Base-by-base conservation (phyloP, 1,284 basidiomycete species). In the Trametes pubescens region DNA sequence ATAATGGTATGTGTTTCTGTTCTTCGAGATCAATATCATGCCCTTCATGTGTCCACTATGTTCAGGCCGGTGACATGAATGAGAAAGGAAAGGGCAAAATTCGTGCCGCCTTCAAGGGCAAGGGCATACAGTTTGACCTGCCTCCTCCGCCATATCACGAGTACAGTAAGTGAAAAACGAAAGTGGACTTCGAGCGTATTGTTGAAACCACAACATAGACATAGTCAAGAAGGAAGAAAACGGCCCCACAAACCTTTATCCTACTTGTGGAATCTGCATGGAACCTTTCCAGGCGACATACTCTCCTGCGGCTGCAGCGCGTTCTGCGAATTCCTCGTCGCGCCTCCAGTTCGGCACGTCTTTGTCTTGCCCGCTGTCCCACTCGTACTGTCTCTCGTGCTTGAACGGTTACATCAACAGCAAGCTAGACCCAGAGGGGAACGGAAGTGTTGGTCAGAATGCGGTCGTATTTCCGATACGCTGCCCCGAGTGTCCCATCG, bases 201-300 rank as follows among this genome's bases (percentile, higher is more conserved):
- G 16, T 32, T 48, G 0, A 49, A 16, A 43, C 40, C 47, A 40
- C 47, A 1, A 16, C 29, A 9, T 0, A 22, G 26, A 34, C 18
- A 16, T 10, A 18, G 35, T 60, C 48, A 64, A 64, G 22, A 34
- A 55, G 34, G 66, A 66, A 47, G 63, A 67, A 34, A 55, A 21
- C 4, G 4, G 1, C 72, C 6, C 24, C 11, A 7, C 37, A 11
- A 32, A 37, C 29, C 38, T 51, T 16, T 54, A 68, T 55, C 70
- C 72, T 0, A 73, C 43, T 2, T 81, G 80, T 57, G 79, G 78
- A 4, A 80, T 81, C 46, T 81, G 80, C 71, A 71, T 80, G 62
- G 79, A 81, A 47, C 62, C 75, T 3, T 79, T 80, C 62, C 75
- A 77, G 44, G 65, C 65, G 11, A 79, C 79, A 0, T 62, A 78